These are phyloP conservation scores for Rhypophila decipiens DNA, from an alignment of 495 filamentous ascomycete genomes.

Conservation along the genomic window DNA sequence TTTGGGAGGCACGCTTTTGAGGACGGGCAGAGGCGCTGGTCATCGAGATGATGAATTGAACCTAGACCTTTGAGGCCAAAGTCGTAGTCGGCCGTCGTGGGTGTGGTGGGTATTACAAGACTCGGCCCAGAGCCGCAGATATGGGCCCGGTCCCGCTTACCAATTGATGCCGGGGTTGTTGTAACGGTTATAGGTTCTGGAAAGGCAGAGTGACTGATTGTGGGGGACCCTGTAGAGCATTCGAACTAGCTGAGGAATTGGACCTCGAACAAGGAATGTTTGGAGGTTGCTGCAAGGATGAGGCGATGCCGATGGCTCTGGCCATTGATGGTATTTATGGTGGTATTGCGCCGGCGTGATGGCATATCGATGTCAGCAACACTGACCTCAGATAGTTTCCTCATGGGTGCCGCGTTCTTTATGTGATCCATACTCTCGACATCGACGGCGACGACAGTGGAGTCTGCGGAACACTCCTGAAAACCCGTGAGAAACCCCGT, in stretches of 20 bases:
- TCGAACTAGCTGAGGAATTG: slow-evolving; percentile 19
- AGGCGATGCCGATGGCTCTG: no score
- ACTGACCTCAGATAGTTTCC: no score
- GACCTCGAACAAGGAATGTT: slow-evolving; percentile 28
- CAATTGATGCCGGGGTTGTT: slow-evolving; percentile 20
- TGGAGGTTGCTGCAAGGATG: slow-evolving; percentile 26
- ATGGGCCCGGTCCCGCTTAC: no score
- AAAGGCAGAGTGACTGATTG: slow-evolving; percentile 45
- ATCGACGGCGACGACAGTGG: no score
- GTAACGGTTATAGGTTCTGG: slow-evolving; percentile 27
- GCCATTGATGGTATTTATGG: no score
- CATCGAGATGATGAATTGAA: slow-evolving; percentile 16
- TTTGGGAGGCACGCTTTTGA: slow-evolving; percentile 49
- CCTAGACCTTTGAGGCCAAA: slow-evolving; percentile 19
- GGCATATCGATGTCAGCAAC: no score
- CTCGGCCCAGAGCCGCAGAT: no score
- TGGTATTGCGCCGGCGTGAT: no score
- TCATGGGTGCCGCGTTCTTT: no score
- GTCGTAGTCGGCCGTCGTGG: slow-evolving; percentile 22
- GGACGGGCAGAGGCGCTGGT: slow-evolving; percentile 14
- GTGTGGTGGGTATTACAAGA: no score
- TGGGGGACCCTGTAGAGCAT: slow-evolving; percentile 32
- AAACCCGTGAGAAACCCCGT: slow-evolving; percentile 21
- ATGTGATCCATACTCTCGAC: no score
- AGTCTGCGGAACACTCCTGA: no score